Evolutionary conservation across 176 grass and related monocot genomes (phyloP).

Genomic region (Pontederia crassipes): DNA sequence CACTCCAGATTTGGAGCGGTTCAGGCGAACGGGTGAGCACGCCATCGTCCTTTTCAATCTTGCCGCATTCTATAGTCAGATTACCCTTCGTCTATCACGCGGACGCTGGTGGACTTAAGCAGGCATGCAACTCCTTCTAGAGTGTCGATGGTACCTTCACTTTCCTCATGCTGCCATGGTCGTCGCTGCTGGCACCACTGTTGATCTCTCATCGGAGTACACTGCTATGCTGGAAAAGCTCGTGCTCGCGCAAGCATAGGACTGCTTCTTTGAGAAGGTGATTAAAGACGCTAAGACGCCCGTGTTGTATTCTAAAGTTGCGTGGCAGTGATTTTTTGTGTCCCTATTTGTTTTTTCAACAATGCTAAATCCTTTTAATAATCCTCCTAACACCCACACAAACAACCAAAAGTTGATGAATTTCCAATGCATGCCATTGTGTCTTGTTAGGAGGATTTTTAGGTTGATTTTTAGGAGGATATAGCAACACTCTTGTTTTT

Average conservation of each 20-base stretch:
- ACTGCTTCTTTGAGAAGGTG: conserved; percentile 99
- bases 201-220: conserved; percentile 74
- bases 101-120: conserved; percentile 61
- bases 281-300: conserved; percentile 86
- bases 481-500: too few species aligned
- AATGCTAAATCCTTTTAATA: too few species aligned
- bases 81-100: conserved; percentile 62
- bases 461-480: too few species aligned
- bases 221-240: conserved; percentile 87
- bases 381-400: too few species aligned
- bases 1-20: too few species aligned
- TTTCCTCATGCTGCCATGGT: conserved; percentile 68
- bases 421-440: too few species aligned
- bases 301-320: conserved; percentile 79
- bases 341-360: too few species aligned
- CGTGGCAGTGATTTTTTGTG: conserved; percentile 43
- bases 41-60: conserved; percentile 80
- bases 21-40: too few species aligned
- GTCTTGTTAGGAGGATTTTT: too few species aligned
- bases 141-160: conserved; percentile 64
- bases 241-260: conserved; percentile 96
- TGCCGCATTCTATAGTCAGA: conserved; percentile 78
- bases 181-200: conserved; percentile 51
- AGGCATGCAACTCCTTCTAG: conserved; percentile 76
- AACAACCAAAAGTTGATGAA: too few species aligned